Evolutionary conservation across 192 early-diverging fungal species (phyloP).

Genomic region (Backusella liffmaniae): DNA sequence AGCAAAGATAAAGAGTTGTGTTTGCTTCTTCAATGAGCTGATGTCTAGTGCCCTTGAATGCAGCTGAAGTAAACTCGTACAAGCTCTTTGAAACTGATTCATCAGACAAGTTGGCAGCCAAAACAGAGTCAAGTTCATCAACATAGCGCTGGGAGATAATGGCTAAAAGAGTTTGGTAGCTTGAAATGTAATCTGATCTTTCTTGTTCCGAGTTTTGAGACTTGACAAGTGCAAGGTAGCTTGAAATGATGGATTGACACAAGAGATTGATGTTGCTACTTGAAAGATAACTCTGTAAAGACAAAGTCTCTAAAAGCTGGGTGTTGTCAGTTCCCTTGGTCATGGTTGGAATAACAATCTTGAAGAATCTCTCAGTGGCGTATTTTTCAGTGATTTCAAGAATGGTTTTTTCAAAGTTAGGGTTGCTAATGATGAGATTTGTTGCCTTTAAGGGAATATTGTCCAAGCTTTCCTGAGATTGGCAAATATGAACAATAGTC

Average conservation of each 20-base stretch:
- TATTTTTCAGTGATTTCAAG: slow-evolving; percentile 36
- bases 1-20: slow-evolving; percentile 80
- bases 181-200: slow-evolving; percentile 16
- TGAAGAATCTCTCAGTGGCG: slow-evolving; percentile 46
- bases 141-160: slow-evolving; percentile 39
- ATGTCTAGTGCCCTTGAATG: slow-evolving; percentile 59
- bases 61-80: slow-evolving; percentile 53
- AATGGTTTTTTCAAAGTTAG: slow-evolving; percentile 19
- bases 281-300: slow-evolving; percentile 36
- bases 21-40: slow-evolving; percentile 64
- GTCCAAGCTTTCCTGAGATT: slow-evolving; percentile 49
- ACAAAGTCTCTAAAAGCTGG: slow-evolving; percentile 34
- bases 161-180: slow-evolving; percentile 35
- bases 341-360: slow-evolving; percentile 36
- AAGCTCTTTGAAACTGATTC: slow-evolving; percentile 36
- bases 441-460: slow-evolving; percentile 22
- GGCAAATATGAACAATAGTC: slow-evolving; percentile 50
- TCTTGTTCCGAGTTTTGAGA: slow-evolving; percentile 16
- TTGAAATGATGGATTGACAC: slow-evolving; percentile 36
- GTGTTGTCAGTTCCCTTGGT: slow-evolving; percentile 26
- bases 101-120: slow-evolving; percentile 37
- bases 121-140: slow-evolving; percentile 40
- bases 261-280: slow-evolving; percentile 33
- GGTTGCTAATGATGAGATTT: background rate
- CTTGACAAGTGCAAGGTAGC: slow-evolving; percentile 28